A percentile compares a stretch with the other conserved stretches of the same genome.
These are phyloP conservation scores for Colletotrichum melonis DNA, from an alignment of 2,329 filamentous ascomycete genomes.

Conservation along the genomic window DNA sequence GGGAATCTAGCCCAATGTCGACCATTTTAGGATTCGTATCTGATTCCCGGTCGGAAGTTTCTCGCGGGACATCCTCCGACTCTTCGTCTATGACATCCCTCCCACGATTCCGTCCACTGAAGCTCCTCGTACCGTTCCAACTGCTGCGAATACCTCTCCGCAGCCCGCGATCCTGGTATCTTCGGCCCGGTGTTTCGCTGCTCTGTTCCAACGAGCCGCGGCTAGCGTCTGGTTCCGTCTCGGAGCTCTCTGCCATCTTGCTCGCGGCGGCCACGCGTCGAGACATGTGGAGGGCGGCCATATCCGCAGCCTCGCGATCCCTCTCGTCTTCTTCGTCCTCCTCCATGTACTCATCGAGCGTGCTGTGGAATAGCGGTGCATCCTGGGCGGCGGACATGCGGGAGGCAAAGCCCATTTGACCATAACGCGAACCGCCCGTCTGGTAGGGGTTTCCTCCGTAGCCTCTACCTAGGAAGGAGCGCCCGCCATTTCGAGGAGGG, in stretches of 20 bases:
- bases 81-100: conserved; percentile 53
- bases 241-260: conserved; percentile 85
- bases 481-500: conserved; percentile 46
- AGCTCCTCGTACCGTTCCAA: conserved; percentile 68
- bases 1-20: conserved; percentile 84
- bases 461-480: conserved; percentile 57
- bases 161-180: conserved; percentile 58
- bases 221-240: conserved; percentile 79
- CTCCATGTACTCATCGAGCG: conserved; percentile 89
- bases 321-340: conserved; percentile 94
- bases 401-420: conserved; percentile 79
- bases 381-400: conserved; percentile 78
- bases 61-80: conserved; percentile 52
- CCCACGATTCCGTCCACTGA: conserved; percentile 32
- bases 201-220: conserved; percentile 65
- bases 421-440: conserved; percentile 76
- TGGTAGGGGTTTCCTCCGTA: conserved; percentile 80
- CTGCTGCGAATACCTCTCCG: conserved; percentile 71
- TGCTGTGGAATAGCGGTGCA: conserved; percentile 94
- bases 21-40: conserved; percentile 72
- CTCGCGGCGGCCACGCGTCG: conserved; percentile 88
- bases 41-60: conserved; percentile 45
- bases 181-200: conserved; percentile 58
- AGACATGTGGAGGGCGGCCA: conserved; percentile 91
- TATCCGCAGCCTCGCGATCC: conserved; percentile 91